Conservation (phyloP, 129 eudicot genomes). For the Flaveria brownii region DNA sequence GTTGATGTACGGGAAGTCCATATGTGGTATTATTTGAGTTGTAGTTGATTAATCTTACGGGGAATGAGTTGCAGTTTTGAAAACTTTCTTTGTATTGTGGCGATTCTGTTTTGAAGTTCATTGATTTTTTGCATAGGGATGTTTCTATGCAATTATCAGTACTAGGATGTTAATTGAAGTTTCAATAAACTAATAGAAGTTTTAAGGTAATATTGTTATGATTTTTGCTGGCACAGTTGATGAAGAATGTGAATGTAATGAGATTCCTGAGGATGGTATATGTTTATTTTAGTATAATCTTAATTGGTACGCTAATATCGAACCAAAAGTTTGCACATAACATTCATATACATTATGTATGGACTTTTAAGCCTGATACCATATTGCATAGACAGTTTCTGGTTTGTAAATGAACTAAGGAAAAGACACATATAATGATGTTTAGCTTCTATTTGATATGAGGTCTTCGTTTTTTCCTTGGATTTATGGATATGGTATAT, state of each 20-base stretch:
- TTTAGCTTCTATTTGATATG: constrained; percentile 17
- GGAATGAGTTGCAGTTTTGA: neutral
- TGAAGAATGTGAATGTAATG: constrained; percentile 1
- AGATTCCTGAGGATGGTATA: constrained; percentile 10
- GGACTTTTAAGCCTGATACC: neutral
- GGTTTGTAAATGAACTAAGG: neutral
- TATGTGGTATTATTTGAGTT: too few species aligned
- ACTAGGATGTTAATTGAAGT: constrained; percentile 1
- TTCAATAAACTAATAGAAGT: neutral
- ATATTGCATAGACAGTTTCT: neutral
- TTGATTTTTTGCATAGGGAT: constrained; percentile 19
- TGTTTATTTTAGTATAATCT: neutral
- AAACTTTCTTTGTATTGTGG: neutral
- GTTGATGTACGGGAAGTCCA: too few species aligned
- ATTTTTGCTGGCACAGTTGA: constrained; percentile 1
- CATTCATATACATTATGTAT: constrained; percentile 3
- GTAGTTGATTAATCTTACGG: too few species aligned
- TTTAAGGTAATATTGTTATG: neutral
- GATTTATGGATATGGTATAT: constrained; percentile 15
- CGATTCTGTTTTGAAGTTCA: constrained; percentile 8
- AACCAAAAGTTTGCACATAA: neutral
- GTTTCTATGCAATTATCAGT: neutral
- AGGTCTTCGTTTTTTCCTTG: neutral
- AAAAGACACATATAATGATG: constrained; percentile 1
- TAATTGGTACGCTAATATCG: neutral